Conservation (phyloP, 208 protist genomes). For the Endotrypanum monterogeii region DNA sequence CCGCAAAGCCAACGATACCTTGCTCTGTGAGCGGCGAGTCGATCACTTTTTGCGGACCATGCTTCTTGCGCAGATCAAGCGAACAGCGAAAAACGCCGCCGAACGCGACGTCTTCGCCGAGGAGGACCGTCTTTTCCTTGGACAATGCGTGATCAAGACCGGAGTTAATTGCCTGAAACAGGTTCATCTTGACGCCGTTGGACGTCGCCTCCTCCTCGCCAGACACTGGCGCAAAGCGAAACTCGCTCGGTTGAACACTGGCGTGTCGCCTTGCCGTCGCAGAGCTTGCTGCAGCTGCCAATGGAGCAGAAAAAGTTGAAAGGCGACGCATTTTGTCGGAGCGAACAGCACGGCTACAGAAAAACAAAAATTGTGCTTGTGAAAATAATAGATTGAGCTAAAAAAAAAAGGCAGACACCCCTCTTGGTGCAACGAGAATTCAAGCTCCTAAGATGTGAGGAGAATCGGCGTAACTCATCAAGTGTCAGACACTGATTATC, state of each 20-base stretch:
- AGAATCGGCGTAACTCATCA: background rate
- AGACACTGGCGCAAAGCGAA: constrained; percentile 31
- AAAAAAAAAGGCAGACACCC: background rate
- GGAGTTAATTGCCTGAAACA: constrained; percentile 95
- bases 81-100: constrained; percentile 98
- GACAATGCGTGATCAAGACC: constrained; percentile 93
- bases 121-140: constrained; percentile 84
- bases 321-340: constrained; percentile 18
- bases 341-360: background rate
- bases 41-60: constrained; percentile 94
- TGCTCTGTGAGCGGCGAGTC: constrained; percentile 98
- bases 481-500: background rate
- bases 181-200: constrained; percentile 84
- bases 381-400: background rate
- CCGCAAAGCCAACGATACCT: constrained; percentile 97
- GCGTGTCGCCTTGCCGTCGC: constrained; percentile 23
- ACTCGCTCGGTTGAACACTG: constrained; percentile 38
- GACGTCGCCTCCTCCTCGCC: constrained; percentile 38
- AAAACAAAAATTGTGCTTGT: background rate
- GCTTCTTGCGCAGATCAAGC: constrained; percentile 77
- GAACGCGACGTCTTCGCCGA: constrained; percentile 98
- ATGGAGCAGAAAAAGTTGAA: background rate
- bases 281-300: background rate
- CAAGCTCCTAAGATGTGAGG: too few relatives aligned
- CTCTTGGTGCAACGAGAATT: background rate